Evolutionary conservation across 1,284 basidiomycete genomes (phyloP), one percentile per base, ranked within the genome.

Genomic region (Cerrena zonata): DNA sequence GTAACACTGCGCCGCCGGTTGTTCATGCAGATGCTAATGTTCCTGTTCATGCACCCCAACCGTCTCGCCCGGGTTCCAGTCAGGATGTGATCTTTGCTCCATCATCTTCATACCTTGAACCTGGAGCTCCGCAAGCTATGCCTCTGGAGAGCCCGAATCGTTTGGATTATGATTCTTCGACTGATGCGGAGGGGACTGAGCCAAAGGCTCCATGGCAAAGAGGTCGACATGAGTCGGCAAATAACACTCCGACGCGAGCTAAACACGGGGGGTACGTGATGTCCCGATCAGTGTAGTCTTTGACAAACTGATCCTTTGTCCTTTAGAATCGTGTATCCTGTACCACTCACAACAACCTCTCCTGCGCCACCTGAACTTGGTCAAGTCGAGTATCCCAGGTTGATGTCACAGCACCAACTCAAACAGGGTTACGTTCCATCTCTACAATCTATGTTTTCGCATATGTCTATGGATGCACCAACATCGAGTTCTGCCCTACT

Each of bases 371-470:
- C 72, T 4, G 69, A 75, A 12, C 26, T 65, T 36, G 70, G 66
- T 7, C 57, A 65, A 34, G 71, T 82, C 49, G 69, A 71, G 18
- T 84, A 84, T 57, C 82, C 82, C 1, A 69, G 75, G 18, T 71
- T 84, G 24, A 87, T 87, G 84, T 78, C 80, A 2, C 75, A 76
- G 50, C 84, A 88, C 56, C 84, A 88, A 64, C 75, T 78, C 55
- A 73, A 69, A 42, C 85, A 88, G 58, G 84, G 85, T 10, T 88
- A 87, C 55, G 68, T 71, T n/a, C 79, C 79, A 18, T 79, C 79
- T 21, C 57, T 78, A 11, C 71, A 72, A 52, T 80, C 79, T 40
- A 79, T 79, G 75, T 79, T 80, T 60, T 56, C 61, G 4, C 53
- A 62, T 18, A 56, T 61, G 21, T 53, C 58, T 24, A 19, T 48